Percentiles rank a stretch among this genome's conserved stretches.
Conservation (phyloP, 2,329 filamentous ascomycete genomes). For the Scytalidium lignicola region DNA sequence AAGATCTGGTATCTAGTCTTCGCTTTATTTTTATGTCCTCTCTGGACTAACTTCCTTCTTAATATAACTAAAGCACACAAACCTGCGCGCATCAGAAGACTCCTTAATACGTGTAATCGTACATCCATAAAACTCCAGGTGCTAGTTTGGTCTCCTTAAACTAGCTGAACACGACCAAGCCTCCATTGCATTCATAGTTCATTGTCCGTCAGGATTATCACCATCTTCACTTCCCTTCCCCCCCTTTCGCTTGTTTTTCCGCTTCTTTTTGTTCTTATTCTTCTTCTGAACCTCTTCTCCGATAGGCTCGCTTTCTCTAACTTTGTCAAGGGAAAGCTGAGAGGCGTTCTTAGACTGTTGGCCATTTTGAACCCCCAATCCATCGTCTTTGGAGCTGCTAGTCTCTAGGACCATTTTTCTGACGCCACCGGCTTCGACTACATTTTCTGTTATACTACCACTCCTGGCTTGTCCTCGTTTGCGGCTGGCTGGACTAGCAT, state of each 20-base stretch:
- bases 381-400: slow-evolving; percentile 31
- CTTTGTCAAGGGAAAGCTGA: not conserved
- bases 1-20: too few species aligned
- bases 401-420: slow-evolving; percentile 72
- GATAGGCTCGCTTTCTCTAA: not conserved
- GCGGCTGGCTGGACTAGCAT: slow-evolving; percentile 29
- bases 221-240: slow-evolving; percentile 7
- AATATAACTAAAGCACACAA: not conserved
- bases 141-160: not conserved
- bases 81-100: not conserved
- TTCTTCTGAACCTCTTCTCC: slow-evolving; percentile 6
- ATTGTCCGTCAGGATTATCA: not conserved
- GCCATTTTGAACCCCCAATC: not conserved
- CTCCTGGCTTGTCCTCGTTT: slow-evolving; percentile 55
- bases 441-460: slow-evolving; percentile 73
- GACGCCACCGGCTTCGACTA: slow-evolving; percentile 69
- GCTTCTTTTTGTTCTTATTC: slow-evolving; percentile 19
- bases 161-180: not conserved
- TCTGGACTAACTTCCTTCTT: not conserved
- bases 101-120: not conserved
- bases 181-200: not conserved
- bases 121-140: not conserved
- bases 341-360: not conserved
- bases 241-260: slow-evolving; percentile 22
- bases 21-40: too few species aligned